Evolutionary conservation across 1,284 basidiomycete species (phyloP).

Genomic region (Lentinus polychrous): DNA sequence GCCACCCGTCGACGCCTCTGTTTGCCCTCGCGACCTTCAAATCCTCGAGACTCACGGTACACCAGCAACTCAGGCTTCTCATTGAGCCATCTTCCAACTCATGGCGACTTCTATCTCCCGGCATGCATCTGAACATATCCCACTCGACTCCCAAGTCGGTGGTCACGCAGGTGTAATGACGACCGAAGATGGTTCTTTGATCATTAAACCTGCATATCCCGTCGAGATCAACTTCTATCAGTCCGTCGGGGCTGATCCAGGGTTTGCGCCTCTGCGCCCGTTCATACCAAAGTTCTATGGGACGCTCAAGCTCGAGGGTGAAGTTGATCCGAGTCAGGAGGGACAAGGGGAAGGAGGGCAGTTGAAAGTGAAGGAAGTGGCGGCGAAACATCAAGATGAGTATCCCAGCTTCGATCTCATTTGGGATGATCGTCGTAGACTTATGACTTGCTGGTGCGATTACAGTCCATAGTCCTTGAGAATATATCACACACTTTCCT

Average conservation of each 20-base stretch:
- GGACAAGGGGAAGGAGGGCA: constrained; percentile 16
- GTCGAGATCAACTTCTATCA: constrained; percentile 83
- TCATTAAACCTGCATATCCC: constrained; percentile 79
- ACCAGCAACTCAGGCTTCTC: too few relatives aligned
- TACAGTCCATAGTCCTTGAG: constrained; percentile 78
- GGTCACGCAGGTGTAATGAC: constrained; percentile 79
- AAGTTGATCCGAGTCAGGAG: constrained; percentile 30
- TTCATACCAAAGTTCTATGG: constrained; percentile 75
- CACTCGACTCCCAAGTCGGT: constrained; percentile 70
- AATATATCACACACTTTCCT: constrained; percentile 72
- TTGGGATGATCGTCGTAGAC: neutral
- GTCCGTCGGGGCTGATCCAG: constrained; percentile 37
- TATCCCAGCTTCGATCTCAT: constrained; percentile 11
- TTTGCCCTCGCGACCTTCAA: neutral
- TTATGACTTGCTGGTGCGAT: constrained; percentile 10
- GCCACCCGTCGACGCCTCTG: too few relatives aligned
- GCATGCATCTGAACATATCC: constrained; percentile 2
- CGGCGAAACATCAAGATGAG: constrained; percentile 43
- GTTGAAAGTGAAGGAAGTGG: constrained; percentile 20
- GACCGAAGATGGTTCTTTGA: constrained; percentile 68
- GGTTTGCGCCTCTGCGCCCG: constrained; percentile 38
- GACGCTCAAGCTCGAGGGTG: constrained; percentile 62
- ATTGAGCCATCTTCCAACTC: too few relatives aligned
- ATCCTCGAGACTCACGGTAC: too few relatives aligned
- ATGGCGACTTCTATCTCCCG: constrained; percentile 1